A percentile compares a stretch with the other conserved stretches of the same genome.
Evolutionary conservation across 2,329 filamentous ascomycete species (phyloP).

Genomic region (Calonectria naviculata): DNA sequence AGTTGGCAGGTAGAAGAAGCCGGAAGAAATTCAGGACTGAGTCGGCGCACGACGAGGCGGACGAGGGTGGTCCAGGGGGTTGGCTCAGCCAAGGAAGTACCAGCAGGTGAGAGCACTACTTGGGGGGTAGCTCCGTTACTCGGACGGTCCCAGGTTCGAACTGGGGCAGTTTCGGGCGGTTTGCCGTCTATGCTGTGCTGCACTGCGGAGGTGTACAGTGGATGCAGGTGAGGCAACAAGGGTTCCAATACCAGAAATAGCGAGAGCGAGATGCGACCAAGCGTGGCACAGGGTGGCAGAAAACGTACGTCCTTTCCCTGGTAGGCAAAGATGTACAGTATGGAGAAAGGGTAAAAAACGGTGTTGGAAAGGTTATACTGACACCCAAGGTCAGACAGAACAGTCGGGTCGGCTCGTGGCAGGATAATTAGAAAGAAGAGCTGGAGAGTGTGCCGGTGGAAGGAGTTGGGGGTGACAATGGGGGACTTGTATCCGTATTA

Average conservation of each 20-base stretch:
- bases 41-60: background rate
- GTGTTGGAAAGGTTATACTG: background rate
- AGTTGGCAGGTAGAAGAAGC: conserved; percentile 10
- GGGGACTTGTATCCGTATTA: background rate
- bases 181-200: conserved; percentile 12
- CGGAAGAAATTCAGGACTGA: conserved; percentile 17
- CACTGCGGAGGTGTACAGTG: conserved; percentile 13
- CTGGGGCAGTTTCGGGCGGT: conserved; percentile 16
- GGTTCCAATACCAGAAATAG: background rate
- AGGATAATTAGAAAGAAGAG: background rate
- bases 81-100: conserved; percentile 3
- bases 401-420: background rate
- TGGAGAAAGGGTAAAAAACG: background rate
- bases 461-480: background rate
- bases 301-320: conserved; percentile 7
- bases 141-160: conserved; percentile 16
- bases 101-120: conserved; percentile 10
- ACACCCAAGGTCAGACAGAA: background rate
- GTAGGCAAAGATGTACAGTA: background rate
- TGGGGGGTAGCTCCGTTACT: conserved; percentile 14
- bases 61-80: conserved; percentile 15
- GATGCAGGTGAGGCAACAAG: background rate
- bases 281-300: background rate
- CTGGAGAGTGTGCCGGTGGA: background rate
- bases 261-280: background rate